Base-by-base conservation (phyloP, 352 stramenopile genomes). In the Achlya hypogyna region DNA sequence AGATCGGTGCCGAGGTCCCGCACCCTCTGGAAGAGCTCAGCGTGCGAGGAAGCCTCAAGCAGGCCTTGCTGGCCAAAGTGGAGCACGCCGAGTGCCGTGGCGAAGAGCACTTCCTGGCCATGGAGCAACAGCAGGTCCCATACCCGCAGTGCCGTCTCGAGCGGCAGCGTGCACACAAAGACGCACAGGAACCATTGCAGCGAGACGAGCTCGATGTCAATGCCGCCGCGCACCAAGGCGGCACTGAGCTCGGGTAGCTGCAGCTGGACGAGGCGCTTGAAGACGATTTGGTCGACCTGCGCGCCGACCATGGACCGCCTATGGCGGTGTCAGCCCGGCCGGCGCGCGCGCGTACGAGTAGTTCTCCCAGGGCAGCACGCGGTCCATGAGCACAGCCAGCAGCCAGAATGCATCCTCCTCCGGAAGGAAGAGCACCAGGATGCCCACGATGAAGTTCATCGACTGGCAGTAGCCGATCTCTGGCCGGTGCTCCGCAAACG, bases 161-260 rank as follows among this genome's bases (percentile, higher is more conserved):
- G 82, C 1, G 79, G 79, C 8, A 94, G 63, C 35, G 82, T 92
- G 63, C 89, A 89, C 22, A 93, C 74, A 76, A 93, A 94, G 0
- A 83, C 72, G 63, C 85, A 94, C 3, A 94, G 66, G 54, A 93
- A 94, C 85, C 85, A 94, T 49, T 93, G 82, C 1, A 90, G 70
- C n/a, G 84, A 90, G n/a, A 91, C 69, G 23, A 90, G 75, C 29
- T 88, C 73, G 32, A 94, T 76, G 51, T 84, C 76, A 38, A 86
- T 79, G 3, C 78, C 78, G 31, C 64, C 72, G 0, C 52, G 14
- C 16, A 79, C 74, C 5, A 85, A 71, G 10, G 63, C 51, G 1
- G 51, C 71, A 2, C 71, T 58, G 0, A 93, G 38, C 4, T 60
- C 47, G 0, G 83, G 83, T 0, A 91, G 64, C 31, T 89, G 72